phyloP scores from a whole-genome alignment of 2,329 filamentous ascomycete species.

The Paecilomyces niveus region DNA sequence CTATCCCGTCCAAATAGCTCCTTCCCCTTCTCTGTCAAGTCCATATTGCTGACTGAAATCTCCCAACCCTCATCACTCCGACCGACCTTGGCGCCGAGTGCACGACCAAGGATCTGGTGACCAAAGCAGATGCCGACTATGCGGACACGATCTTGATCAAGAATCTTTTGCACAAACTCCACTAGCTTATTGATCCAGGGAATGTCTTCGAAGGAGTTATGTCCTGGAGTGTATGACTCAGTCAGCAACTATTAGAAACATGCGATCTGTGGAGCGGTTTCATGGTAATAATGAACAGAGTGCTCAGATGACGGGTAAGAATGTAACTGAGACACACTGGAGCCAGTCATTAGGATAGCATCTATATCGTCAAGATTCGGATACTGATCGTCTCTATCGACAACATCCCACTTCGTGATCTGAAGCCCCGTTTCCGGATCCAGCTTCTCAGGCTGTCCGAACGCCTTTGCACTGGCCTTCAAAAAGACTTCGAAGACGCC shows the following conservation, averaged over 20 bases:
- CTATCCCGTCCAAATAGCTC: conserved; percentile 62
- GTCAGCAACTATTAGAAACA: background rate
- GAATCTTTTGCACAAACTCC: conserved; percentile 56
- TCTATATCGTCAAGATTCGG: conserved; percentile 69
- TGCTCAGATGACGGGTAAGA: background rate
- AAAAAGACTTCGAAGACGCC: conserved; percentile 61
- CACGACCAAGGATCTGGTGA: conserved; percentile 74
- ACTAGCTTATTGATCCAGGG: conserved; percentile 72
- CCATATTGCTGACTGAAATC: conserved; percentile 63
- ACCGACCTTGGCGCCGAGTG: conserved; percentile 60
- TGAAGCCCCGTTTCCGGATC: conserved; percentile 41
- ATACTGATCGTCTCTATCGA: conserved; percentile 56
- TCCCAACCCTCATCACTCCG: conserved; percentile 70
- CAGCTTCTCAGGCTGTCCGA: conserved; percentile 27
- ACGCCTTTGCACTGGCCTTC: conserved; percentile 43
- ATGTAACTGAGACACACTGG: conserved; percentile 40
- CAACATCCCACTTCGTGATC: conserved; percentile 64
- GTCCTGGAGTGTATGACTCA: conserved; percentile 40
- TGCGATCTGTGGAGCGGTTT: background rate
- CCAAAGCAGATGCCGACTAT: conserved; percentile 82
- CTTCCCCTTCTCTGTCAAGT: conserved; percentile 62
- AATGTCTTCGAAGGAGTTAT: conserved; percentile 65
- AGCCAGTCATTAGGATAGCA: conserved; percentile 73
- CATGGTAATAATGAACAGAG: background rate
- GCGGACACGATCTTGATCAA: conserved; percentile 56